These are phyloP conservation scores for Suillus tomentosus DNA, from an alignment of 768 basidiomycete species.

Conservation along the genomic window DNA sequence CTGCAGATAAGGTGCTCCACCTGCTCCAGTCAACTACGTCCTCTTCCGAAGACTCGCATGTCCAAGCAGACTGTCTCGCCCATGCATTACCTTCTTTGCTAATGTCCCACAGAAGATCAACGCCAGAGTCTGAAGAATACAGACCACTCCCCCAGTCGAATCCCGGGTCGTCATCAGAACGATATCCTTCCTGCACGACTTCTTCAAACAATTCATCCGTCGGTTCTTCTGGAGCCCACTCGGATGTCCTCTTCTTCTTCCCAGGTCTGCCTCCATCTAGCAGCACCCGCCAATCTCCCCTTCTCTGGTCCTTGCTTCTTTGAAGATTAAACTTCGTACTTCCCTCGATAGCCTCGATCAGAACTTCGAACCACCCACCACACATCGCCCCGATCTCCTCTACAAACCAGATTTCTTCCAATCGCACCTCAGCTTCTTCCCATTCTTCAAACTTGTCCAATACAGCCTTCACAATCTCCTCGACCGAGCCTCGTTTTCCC, in stretches of 20 bases:
- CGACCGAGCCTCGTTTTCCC: slow-evolving; percentile 41
- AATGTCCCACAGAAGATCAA: slow-evolving; percentile 1
- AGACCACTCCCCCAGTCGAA: neutral
- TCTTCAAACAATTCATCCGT: neutral
- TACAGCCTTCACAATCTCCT: slow-evolving; percentile 52
- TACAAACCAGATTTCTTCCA: slow-evolving; percentile 50
- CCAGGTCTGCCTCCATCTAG: slow-evolving; percentile 25
- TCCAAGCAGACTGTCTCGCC: neutral
- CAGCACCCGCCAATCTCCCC: slow-evolving; percentile 33
- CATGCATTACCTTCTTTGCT: neutral
- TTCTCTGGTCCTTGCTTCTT: slow-evolving; percentile 21
- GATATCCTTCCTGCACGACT: neutral
- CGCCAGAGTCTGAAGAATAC: slow-evolving; percentile 1
- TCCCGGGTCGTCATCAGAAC: neutral
- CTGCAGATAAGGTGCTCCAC: neutral
- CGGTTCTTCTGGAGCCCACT: slow-evolving; percentile 8
- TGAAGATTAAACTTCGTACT: slow-evolving; percentile 27
- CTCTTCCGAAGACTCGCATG: neutral
- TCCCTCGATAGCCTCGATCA: slow-evolving; percentile 29
- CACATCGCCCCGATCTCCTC: slow-evolving; percentile 36
- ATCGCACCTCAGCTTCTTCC: slow-evolving; percentile 47
- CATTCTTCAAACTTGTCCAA: slow-evolving; percentile 56
- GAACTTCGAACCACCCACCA: slow-evolving; percentile 35
- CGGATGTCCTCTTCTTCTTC: slow-evolving; percentile 14
- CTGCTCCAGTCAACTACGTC: neutral